Evolutionary conservation across 2,329 filamentous ascomycete genomes (phyloP).

Genomic region (Pyrenochaeta sp.): DNA sequence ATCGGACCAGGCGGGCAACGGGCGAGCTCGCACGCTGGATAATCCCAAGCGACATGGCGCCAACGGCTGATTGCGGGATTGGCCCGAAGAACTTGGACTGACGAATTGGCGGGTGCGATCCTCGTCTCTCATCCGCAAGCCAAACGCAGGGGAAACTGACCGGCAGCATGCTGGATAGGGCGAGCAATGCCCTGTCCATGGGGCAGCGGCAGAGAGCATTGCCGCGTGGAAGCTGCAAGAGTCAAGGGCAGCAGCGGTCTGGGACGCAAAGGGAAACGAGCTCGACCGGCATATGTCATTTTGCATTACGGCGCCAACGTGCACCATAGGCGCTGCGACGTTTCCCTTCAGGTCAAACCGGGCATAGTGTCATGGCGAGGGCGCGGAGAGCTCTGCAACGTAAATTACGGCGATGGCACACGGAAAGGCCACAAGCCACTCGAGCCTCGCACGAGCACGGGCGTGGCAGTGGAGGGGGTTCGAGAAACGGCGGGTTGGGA

Average conservation of each 20-base stretch:
- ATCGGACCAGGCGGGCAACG: slow-evolving; percentile 33
- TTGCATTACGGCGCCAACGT: slow-evolving; percentile 38
- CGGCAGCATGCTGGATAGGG: slow-evolving; percentile 25
- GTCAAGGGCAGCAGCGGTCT: slow-evolving; percentile 23
- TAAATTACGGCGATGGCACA: slow-evolving; percentile 35
- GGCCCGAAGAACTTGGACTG: slow-evolving; percentile 25
- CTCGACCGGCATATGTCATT: slow-evolving; percentile 38
- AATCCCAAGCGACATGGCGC: slow-evolving; percentile 40
- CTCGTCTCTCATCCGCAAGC: slow-evolving; percentile 30
- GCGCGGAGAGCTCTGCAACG: no score
- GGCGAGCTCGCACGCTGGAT: slow-evolving; percentile 27
- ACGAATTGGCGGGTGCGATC: slow-evolving; percentile 30
- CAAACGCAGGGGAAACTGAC: slow-evolving; percentile 38
- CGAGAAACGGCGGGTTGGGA: slow-evolving; percentile 44
- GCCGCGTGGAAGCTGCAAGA: slow-evolving; percentile 27
- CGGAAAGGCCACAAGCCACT: slow-evolving; percentile 30
- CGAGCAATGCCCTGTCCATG: slow-evolving; percentile 12
- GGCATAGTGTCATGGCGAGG: slow-evolving; percentile 25
- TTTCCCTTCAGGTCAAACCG: slow-evolving; percentile 17
- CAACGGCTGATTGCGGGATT: slow-evolving; percentile 45
- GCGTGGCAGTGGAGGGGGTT: slow-evolving; percentile 30
- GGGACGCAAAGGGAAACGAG: slow-evolving; percentile 27
- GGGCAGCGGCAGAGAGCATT: slow-evolving; percentile 18
- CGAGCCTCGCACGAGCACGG: slow-evolving; percentile 29
- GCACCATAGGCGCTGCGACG: slow-evolving; percentile 33